Base-by-base conservation (phyloP, 2,329 filamentous ascomycete species). In the Aspergillus sp. region DNA sequence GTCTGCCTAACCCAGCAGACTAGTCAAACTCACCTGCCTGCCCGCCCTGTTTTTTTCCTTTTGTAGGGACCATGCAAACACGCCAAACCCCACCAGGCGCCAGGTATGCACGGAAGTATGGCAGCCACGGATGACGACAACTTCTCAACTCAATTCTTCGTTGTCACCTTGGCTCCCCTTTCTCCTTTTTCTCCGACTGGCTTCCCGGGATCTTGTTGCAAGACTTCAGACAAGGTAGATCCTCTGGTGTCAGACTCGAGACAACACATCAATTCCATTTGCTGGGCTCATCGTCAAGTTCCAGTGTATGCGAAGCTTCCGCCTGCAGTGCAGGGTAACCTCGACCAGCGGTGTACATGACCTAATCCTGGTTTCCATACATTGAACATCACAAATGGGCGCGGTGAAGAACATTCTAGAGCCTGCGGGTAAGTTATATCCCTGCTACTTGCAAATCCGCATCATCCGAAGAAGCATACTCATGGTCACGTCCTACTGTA, bases 361-460 rank as follows among this genome's bases (percentile, higher is more conserved):
- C 23, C 28, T 10, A n/a, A 28, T 6, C 6, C 47, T 30, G 13
- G 23, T 30, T 49, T 49, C 28, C 25, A 45, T 32, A 32, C n/a
- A 6, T 50, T 21, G 9, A 17, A n/a, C 21, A 23, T 19, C n/a
- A 25, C 25, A 43, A 36, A 66, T 66, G 64, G 60, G 60, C 9
- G 38, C 15, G 2, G 55, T 63, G 8, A 47, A 59, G 32, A 65
- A 63, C 49, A 28, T 67, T 17, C 39, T 67, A 19, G 65, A 67
- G 32, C 65, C 65, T n/a, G 65, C 53, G 9, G 63, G 65, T 67
- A 39, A 56, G 58, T 64, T 19, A 43, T 41, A 10, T 13, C 4
- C 13, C 38, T 30, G 21, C 21, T 5, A n/a, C 10, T 30, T 9
- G 23, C 28, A 32, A 21, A 9, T 19, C 25, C 57, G 51, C 38